A percentile compares a stretch with the other conserved stretches of the same genome.
Evolutionary conservation across 352 stramenopile species (phyloP).

Genomic region (Globisporangium yorkense): DNA sequence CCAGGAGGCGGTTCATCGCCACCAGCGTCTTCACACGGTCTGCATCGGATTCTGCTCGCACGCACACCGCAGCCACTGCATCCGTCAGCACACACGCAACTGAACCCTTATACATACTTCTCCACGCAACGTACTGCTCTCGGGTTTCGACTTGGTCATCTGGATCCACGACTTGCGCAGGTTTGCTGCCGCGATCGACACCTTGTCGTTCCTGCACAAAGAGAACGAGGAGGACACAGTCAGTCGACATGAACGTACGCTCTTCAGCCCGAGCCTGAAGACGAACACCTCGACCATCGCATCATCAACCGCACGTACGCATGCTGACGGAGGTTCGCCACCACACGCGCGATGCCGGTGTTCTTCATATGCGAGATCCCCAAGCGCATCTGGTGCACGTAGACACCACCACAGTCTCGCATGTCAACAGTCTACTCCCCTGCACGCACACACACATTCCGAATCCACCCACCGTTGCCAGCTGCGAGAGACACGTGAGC

Average conservation of each 20-base stretch:
- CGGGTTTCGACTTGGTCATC: slow-evolving; percentile 38
- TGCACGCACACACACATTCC: not conserved
- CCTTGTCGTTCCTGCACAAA: slow-evolving; percentile 62
- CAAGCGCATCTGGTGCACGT: slow-evolving; percentile 42
- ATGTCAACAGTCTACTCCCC: not conserved
- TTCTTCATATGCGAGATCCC: slow-evolving; percentile 60
- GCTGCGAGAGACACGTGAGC: slow-evolving; percentile 41
- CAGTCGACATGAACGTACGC: not conserved
- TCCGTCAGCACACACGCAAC: not conserved
- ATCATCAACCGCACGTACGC: slow-evolving; percentile 30
- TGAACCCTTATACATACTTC: not conserved
- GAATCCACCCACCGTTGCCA: slow-evolving; percentile 31
- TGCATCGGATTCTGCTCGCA: slow-evolving; percentile 12
- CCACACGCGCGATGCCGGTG: slow-evolving; percentile 53
- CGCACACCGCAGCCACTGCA: not conserved
- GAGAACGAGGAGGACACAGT: not conserved
- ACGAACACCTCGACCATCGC: no score
- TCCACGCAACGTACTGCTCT: slow-evolving; percentile 12
- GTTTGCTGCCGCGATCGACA: slow-evolving; percentile 57
- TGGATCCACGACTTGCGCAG: slow-evolving; percentile 73
- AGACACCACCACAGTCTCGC: slow-evolving; percentile 1
- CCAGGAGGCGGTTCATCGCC: slow-evolving; percentile 47
- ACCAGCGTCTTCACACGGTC: slow-evolving; percentile 41
- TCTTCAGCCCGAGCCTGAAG: not conserved
- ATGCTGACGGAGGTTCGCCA: slow-evolving; percentile 68